These are phyloP conservation scores for Luvunga scandens DNA, from an alignment of 345 rosid genomes.

Conservation along the genomic window DNA sequence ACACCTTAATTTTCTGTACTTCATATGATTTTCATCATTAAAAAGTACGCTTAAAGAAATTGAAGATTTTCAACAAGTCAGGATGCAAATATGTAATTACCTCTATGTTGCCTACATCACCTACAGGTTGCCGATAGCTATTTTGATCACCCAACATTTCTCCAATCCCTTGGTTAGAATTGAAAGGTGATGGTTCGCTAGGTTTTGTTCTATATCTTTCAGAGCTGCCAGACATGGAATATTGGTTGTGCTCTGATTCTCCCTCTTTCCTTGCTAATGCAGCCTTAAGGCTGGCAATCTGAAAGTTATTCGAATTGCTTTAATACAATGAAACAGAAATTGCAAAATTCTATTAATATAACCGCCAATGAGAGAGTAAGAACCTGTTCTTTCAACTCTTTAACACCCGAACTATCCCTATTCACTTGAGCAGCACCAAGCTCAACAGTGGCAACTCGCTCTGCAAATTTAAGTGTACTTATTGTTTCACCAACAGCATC, in stretches of 20 bases:
- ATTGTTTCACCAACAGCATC: slow-evolving; percentile 88
- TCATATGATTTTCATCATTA: not conserved
- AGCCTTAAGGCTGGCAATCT: slow-evolving; percentile 83
- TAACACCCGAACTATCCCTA: slow-evolving; percentile 73
- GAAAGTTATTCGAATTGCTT: slow-evolving; percentile 14
- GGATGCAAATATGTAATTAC: slow-evolving; percentile 35
- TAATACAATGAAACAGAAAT: not conserved
- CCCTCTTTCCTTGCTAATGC: slow-evolving; percentile 75
- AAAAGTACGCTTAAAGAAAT: slow-evolving; percentile 1
- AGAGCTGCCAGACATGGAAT: slow-evolving; percentile 42
- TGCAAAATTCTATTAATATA: not conserved
- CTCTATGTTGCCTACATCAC: slow-evolving; percentile 76
- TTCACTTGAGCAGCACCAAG: slow-evolving; percentile 93
- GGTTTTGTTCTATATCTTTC: slow-evolving; percentile 57
- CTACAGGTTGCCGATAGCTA: slow-evolving; percentile 49
- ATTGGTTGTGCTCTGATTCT: slow-evolving; percentile 44
- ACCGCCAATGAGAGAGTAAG: not conserved
- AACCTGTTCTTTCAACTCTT: slow-evolving; percentile 93
- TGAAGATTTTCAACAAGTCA: not conserved
- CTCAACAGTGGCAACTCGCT: slow-evolving; percentile 93
- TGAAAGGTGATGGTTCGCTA: slow-evolving; percentile 40
- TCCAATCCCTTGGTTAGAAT: slow-evolving; percentile 34
- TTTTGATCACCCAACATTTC: slow-evolving; percentile 35
- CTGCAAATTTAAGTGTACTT: slow-evolving; percentile 95
- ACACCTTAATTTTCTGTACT: not conserved